A percentile compares a stretch with the other conserved stretches of the same genome.
Evolutionary conservation across 1,139 yeast species (phyloP).

Genomic region (Nematodospora anomalae): DNA sequence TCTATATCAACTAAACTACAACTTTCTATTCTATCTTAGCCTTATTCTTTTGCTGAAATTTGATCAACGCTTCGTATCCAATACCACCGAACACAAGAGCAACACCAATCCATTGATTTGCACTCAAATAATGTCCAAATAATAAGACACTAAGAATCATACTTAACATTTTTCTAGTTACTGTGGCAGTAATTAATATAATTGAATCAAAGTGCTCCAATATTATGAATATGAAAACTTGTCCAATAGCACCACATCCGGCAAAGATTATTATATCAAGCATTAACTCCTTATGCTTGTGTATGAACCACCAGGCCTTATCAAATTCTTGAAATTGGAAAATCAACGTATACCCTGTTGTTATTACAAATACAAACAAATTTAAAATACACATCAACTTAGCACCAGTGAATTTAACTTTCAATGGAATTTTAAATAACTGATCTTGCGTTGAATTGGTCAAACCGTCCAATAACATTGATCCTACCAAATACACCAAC

Average conservation of each 20-base stretch:
- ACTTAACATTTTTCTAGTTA: slow-evolving; percentile 92
- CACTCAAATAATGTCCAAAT: slow-evolving; percentile 71
- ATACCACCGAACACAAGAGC: slow-evolving; percentile 75
- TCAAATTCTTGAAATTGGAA: slow-evolving; percentile 50
- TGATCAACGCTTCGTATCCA: slow-evolving; percentile 30
- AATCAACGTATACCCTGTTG: slow-evolving; percentile 40
- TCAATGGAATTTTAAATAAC: slow-evolving; percentile 50
- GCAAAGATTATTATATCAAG: slow-evolving; percentile 68
- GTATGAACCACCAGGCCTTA: slow-evolving; percentile 50
- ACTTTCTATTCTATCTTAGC: slow-evolving; percentile 2
- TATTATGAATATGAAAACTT: slow-evolving; percentile 83
- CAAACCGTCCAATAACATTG: slow-evolving; percentile 83
- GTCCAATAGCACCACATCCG: slow-evolving; percentile 86
- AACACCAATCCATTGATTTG: slow-evolving; percentile 78
- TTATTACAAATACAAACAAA: slow-evolving; percentile 47
- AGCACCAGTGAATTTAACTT: slow-evolving; percentile 54
- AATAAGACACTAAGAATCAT: slow-evolving; percentile 86
- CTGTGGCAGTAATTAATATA: slow-evolving; percentile 86
- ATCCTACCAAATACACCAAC: slow-evolving; percentile 52
- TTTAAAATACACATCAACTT: slow-evolving; percentile 86
- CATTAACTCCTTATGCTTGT: slow-evolving; percentile 42
- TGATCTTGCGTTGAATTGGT: slow-evolving; percentile 94
- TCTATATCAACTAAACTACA: too few relatives aligned
- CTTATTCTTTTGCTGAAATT: slow-evolving; percentile 13
- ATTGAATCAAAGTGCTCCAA: slow-evolving; percentile 83